Evolutionary conservation across 2,329 filamentous ascomycete species (phyloP), one percentile per base, ranked within the genome.

Genomic region (Aspergillus ustus): DNA sequence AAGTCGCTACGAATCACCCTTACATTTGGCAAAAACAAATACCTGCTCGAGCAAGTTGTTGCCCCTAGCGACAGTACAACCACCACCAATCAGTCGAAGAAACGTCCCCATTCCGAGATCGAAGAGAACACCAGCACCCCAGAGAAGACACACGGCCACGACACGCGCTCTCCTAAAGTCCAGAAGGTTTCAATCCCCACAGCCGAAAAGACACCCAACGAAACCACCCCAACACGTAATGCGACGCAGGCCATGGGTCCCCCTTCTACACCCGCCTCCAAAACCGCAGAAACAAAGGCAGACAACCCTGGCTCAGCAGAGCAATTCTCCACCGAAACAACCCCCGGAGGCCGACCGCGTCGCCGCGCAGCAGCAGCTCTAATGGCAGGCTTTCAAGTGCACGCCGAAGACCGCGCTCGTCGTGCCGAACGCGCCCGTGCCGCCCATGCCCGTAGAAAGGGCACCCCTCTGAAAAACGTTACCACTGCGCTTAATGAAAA

Each of bases 351-450:
- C 19, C 67, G 69, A 22, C 69, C 69, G 5, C 68, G 68, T 44
- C 67, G 68, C 19, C 67, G 67, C 28, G 69, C 67, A 11, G 66
- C 69, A 13, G 63, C 65, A 8, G 64, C 67, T 7, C 50, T 69
- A 40, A 64, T 69, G 52, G 67, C 63, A 6, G 63, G 63, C 15
- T 68, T 67, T 17, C 63, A 69, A 49, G 58, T 48, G 13, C 61
- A 68, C 17, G 67, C 66, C 2, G 62, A 69, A 40, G 59, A 64
- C 34, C 56, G 67, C 20, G 66, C 67, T 17, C 63, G 60, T 17
- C 62, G 55, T 37, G n/a, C 55, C 17, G 60, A 67, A 51, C 59
- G 67, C 17, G 66, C 67, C 15, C 64, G 63, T 17, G 57, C 59
- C 28, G 65, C 67, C 25, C 61, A 63, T 25, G 62, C 63, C 13